Percentiles rank a stretch among this genome's conserved stretches.
These are phyloP conservation scores for Sisymbrium altissimum DNA, from an alignment of 345 rosid genomes.

Conservation along the genomic window DNA sequence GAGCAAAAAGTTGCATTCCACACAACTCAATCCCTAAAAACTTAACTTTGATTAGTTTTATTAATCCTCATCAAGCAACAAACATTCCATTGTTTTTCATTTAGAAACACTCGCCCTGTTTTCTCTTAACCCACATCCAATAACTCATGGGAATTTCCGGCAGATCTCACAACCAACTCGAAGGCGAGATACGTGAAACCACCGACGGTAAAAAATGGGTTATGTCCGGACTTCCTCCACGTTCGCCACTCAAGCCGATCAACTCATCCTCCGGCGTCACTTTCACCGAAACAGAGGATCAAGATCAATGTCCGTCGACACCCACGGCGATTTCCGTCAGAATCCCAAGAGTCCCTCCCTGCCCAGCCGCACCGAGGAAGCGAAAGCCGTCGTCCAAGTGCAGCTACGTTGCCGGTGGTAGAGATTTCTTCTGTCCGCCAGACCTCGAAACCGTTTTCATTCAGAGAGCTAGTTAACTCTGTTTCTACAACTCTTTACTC, in stretches of 20 bases:
- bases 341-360: conserved; percentile 45
- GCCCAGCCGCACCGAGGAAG: conserved; percentile 81
- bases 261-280: conserved; percentile 34
- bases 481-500: no score
- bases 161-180: conserved; percentile 42
- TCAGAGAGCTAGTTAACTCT: conserved; percentile 27
- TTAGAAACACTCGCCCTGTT: conserved; percentile 3
- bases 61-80: background rate
- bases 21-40: background rate
- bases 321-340: conserved; percentile 53
- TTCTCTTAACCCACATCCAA: background rate
- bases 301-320: conserved; percentile 47
- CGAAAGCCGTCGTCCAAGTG: conserved; percentile 47
- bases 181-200: conserved; percentile 43
- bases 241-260: conserved; percentile 60
- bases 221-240: conserved; percentile 42
- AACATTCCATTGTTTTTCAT: background rate
- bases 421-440: conserved; percentile 54
- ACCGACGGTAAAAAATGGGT: conserved; percentile 33
- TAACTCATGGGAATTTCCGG: conserved; percentile 65
- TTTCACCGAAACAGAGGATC: conserved; percentile 28
- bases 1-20: background rate
- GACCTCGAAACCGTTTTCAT: conserved; percentile 60
- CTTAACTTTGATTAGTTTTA: conserved; percentile 28
- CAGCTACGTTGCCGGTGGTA: conserved; percentile 28